Base-by-base conservation (phyloP, 192 early-diverging fungal genomes). In the Coemansia sp. region DNA sequence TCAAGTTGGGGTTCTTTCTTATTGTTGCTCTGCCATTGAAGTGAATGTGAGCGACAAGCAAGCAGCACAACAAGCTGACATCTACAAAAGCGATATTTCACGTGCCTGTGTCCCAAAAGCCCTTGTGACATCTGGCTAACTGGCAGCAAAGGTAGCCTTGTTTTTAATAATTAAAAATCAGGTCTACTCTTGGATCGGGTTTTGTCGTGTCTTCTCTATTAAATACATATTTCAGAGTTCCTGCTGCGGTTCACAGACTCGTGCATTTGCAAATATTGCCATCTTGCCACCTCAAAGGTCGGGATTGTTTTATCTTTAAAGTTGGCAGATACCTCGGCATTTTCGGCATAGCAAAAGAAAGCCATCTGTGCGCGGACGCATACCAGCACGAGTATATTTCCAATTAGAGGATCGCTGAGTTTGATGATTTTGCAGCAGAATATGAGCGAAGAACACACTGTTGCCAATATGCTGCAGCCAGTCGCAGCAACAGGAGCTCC, bases 81-180 rank as follows among this genome's bases (percentile, higher is more conserved):
- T 12, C 32, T 54, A n/a, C 48, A 18, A 56, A 56, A 56, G 26
- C 6, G 13, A 59, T 18, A 32, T 59, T n/a, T 32, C 70, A 72
- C 70, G 70, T 72, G 70, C 26, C 11, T 4, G 38, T 16, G 58
- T 64, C 70, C 70, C 70, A 72, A 63, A 65, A 72, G 65, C 23
- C 60, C 50, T 9, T 32, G 26, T 39, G 15, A 56, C 21, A 0
- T 12, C 44, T 12, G 4, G 15, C 12, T 10, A 38, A 15, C 18
- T 45, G 62, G 41, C 49, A 50, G 61, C 42, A 41, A 59, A 41
- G 16, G 39, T 2, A 54, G 26, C 52, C 2, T 32, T 54, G 21
- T 54, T 18, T 23, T 10, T 54, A 23, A 12, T 32, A 32, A 32
- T 32, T 4, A 23, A 54, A 54, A 26, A 26, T 26, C 8, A 10